Percentiles rank a stretch among this genome's conserved stretches.
Conservation (phyloP, 371 early-diverging fungal species). For the Phascolomyces articulosus region DNA sequence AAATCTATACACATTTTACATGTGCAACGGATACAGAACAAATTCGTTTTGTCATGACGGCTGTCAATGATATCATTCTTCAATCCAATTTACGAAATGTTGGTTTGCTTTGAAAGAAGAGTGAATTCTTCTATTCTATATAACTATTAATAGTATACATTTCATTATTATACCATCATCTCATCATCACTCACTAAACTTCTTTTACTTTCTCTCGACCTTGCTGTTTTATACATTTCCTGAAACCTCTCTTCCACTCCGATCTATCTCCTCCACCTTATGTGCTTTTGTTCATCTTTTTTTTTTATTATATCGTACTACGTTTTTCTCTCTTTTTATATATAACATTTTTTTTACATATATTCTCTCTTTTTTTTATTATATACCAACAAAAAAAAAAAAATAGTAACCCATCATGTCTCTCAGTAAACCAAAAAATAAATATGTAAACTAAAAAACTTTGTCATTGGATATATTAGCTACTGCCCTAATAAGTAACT, state of each 20-base stretch:
- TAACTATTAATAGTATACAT: background rate
- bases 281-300: background rate
- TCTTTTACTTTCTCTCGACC: no score
- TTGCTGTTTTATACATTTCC: no score
- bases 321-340: background rate
- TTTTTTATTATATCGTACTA: background rate
- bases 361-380: no score
- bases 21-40: constrained; percentile 75
- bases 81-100: constrained; percentile 64
- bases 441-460: background rate
- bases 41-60: constrained; percentile 76
- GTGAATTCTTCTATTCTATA: no score
- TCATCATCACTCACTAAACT: no score
- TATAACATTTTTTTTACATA: no score
- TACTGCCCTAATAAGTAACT: no score
- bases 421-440: background rate
- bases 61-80: constrained; percentile 80
- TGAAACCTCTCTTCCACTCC: no score
- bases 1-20: constrained; percentile 58
- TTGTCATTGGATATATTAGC: background rate
- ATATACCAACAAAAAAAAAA: background rate
- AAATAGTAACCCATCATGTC: background rate
- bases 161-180: background rate
- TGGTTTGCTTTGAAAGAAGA: constrained; percentile 67
- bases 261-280: background rate